A percentile compares a stretch with the other conserved stretches of the same genome.
These are phyloP conservation scores for Exidia glandulosa DNA, from an alignment of 768 basidiomycete genomes.

Conservation along the genomic window DNA sequence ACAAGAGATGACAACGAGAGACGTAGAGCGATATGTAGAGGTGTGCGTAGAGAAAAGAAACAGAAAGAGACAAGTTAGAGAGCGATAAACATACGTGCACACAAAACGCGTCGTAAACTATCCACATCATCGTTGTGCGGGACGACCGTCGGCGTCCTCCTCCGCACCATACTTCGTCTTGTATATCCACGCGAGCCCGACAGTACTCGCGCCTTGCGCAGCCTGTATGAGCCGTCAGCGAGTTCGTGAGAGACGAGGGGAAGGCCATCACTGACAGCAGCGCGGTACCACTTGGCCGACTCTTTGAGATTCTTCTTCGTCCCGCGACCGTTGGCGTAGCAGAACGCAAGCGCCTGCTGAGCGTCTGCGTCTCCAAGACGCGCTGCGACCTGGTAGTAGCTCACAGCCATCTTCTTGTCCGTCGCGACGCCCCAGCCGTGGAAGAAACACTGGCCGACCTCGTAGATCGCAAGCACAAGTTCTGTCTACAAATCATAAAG, in stretches of 20 bases:
- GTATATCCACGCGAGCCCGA: conserved; percentile 85
- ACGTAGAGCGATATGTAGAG: too few relatives aligned
- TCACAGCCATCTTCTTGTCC: conserved; percentile 87
- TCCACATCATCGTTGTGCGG: neutral
- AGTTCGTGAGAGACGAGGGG: neutral
- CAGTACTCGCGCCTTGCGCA: conserved; percentile 65
- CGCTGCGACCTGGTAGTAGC: conserved; percentile 77
- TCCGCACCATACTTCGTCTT: conserved; percentile 59
- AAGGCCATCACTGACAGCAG: conserved; percentile 43
- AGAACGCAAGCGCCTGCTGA: conserved; percentile 77
- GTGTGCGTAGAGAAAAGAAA: neutral
- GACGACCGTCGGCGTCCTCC: neutral
- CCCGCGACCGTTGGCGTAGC: conserved; percentile 76
- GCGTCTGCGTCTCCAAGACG: conserved; percentile 79
- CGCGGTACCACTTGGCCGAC: conserved; percentile 83
- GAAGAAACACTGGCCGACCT: conserved; percentile 87
- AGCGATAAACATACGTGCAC: neutral
- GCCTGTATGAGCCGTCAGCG: conserved; percentile 27
- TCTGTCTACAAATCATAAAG: conserved; percentile 39
- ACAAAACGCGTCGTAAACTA: neutral
- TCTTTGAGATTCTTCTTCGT: conserved; percentile 81
- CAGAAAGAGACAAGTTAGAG: neutral
- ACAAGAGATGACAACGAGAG: too few relatives aligned
- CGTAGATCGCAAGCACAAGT: conserved; percentile 80
- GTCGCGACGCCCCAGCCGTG: conserved; percentile 84